Base-by-base conservation (phyloP, 805 yeast genomes). In the Wickerhamomyces silvicola region DNA sequence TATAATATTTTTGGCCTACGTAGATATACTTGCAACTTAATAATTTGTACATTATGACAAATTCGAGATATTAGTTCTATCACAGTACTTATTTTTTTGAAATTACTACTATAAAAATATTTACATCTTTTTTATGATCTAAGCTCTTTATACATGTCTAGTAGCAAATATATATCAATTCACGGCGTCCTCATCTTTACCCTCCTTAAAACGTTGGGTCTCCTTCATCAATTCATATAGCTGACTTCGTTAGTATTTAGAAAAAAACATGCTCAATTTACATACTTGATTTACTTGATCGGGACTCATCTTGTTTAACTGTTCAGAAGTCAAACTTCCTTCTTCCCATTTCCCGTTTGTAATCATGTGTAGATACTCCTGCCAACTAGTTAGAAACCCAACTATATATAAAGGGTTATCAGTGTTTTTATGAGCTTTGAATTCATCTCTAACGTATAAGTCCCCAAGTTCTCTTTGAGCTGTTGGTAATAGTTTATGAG, bases 361-460 rank as follows among this genome's bases (percentile, higher is more conserved):
- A 16, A 83, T 70, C 54, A 64, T 60, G 10, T 67, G 61, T 39
- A 82, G 64, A 48, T 83, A 83, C 39, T 81, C 90, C 57, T 92
- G 98, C 99, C 99, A 92, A 38, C 85, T 80, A 1, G 94, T 76
- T 39, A 92, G 66, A 47, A 92, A 92, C 9, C 97, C 98, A 9
- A 92, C 87, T 21, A 92, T 86, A 51, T 90, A 94, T 16, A 86
- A 66, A 4, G 99, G 97, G 55, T 92, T 87, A 43, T 86, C 95
- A 6, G 81, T 71, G 29, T 64, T 58, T 38, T 77, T 72, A 59
- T 92, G 98, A 6, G 88, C 80, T 47, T 78, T 76, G 64, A 92
- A 92, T 60, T 92, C 99, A 22, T 79, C 73, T 52, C 78, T 82
- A 31, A 90, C 95, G 54, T 92, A 92, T 43, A 75, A 69, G 57